Conservation (phyloP, 2,329 filamentous ascomycete species). For the Colletotrichum caudatum region DNA sequence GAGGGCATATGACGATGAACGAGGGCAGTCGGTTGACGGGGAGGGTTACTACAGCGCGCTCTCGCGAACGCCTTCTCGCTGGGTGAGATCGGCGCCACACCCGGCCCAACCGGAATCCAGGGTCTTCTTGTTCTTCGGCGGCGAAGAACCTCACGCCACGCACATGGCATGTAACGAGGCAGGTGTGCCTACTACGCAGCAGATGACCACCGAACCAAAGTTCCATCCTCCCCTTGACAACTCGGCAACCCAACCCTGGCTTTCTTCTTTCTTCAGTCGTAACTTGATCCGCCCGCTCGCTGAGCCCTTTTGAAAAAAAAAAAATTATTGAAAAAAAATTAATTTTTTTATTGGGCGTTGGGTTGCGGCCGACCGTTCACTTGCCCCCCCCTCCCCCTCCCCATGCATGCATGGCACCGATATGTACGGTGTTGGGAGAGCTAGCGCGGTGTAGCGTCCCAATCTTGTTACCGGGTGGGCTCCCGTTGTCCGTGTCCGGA, state of each 20-base stretch:
- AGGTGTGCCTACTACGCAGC: not conserved
- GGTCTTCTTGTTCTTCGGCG: constrained; percentile 32
- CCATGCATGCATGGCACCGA: constrained; percentile 26
- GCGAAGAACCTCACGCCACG: constrained; percentile 31
- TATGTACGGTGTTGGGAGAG: not conserved
- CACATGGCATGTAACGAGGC: constrained; percentile 19
- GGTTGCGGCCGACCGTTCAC: not conserved
- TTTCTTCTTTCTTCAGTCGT: not conserved
- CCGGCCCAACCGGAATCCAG: constrained; percentile 37
- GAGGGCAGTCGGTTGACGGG: constrained; percentile 7
- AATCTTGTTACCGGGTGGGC: constrained; percentile 4
- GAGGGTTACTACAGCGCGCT: constrained; percentile 1
- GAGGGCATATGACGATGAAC: constrained; percentile 11
- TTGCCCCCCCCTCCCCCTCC: constrained; percentile 1
- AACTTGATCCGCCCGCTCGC: constrained; percentile 19
- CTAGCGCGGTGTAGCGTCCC: constrained; percentile 19
- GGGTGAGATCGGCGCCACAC: constrained; percentile 22
- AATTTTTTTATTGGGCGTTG: constrained; percentile 20
- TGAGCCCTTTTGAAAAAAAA: too few relatives aligned
- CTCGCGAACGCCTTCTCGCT: constrained; percentile 9
- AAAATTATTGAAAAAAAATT: too few relatives aligned
- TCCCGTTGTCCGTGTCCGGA: constrained; percentile 4
- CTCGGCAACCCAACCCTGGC: not conserved
- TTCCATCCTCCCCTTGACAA: not conserved
- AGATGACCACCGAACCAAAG: constrained; percentile 5